phyloP scores from a whole-genome alignment of 2,329 filamentous ascomycete species.

The Tolypocladium capitatum region DNA sequence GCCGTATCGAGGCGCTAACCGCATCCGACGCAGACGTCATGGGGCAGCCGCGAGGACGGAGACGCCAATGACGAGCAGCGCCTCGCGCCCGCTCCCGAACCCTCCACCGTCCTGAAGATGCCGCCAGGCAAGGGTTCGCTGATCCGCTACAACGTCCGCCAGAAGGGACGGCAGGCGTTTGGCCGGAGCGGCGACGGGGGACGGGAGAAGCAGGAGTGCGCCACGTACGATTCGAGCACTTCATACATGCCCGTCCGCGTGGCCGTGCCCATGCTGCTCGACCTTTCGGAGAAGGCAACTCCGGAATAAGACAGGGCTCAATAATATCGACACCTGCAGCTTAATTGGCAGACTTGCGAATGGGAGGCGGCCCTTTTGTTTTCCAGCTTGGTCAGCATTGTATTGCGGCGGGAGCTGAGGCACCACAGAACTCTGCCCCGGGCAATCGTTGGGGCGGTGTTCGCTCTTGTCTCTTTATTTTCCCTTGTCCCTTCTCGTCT shows the following conservation, averaged over 20 bases:
- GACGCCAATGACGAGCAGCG: conserved; percentile 69
- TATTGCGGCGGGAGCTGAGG: neutral
- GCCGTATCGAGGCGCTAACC: neutral
- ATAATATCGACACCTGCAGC: neutral
- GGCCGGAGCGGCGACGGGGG: conserved; percentile 8
- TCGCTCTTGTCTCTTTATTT: neutral
- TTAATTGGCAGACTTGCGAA: neutral
- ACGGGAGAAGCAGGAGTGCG: conserved; percentile 20
- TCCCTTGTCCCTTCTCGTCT: too few species aligned
- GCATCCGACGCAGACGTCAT: conserved; percentile 57
- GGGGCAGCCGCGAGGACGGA: conserved; percentile 87
- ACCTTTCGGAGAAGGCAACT: neutral
- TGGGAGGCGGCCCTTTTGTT: neutral
- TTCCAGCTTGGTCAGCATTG: neutral
- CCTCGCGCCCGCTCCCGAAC: conserved; percentile 38
- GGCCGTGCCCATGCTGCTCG: neutral
- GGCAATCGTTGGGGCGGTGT: neutral
- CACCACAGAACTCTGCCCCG: conserved; percentile 5
- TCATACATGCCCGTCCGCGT: conserved; percentile 18
- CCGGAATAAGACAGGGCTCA: neutral
- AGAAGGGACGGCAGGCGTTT: conserved; percentile 22
- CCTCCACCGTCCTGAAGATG: conserved; percentile 26
- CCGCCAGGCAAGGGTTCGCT: conserved; percentile 30
- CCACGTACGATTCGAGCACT: conserved; percentile 22
- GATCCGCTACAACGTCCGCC: conserved; percentile 31